These are phyloP conservation scores for Fraxinus cuspidata DNA, from an alignment of 257 asterid genomes.

Conservation along the genomic window DNA sequence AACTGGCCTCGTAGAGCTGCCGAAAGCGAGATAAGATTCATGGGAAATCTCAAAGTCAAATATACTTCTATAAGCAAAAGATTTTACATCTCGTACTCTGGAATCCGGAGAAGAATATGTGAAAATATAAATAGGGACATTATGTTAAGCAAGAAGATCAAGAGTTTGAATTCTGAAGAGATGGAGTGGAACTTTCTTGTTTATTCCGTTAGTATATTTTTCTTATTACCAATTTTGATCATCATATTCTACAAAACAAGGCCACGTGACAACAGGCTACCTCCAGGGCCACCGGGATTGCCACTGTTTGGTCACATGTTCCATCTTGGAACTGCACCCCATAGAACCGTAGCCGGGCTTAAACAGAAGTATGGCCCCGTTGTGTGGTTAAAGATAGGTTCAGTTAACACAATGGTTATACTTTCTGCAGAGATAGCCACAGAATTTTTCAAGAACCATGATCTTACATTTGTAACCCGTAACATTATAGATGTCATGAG, in stretches of 20 bases:
- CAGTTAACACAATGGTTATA: constrained; percentile 46
- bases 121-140: background rate
- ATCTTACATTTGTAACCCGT: constrained; percentile 45
- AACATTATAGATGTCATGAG: constrained; percentile 40
- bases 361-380: constrained; percentile 42
- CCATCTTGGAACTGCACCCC: constrained; percentile 46
- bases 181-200: constrained; percentile 32
- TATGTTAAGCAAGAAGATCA: background rate
- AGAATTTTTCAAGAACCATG: constrained; percentile 53
- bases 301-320: constrained; percentile 58
- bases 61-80: constrained; percentile 13
- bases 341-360: constrained; percentile 35
- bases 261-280: constrained; percentile 15
- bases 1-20: background rate
- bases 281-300: constrained; percentile 60
- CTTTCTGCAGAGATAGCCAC: constrained; percentile 41
- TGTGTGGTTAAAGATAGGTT: constrained; percentile 53
- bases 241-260: background rate
- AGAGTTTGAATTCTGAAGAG: background rate
- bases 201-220: constrained; percentile 21
- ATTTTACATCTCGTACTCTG: no score
- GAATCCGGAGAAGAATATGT: constrained; percentile 8
- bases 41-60: background rate
- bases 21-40: no score
- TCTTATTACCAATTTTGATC: constrained; percentile 23